phyloP scores from a whole-genome alignment of 495 filamentous ascomycete species.

The Daldinia childiae region DNA sequence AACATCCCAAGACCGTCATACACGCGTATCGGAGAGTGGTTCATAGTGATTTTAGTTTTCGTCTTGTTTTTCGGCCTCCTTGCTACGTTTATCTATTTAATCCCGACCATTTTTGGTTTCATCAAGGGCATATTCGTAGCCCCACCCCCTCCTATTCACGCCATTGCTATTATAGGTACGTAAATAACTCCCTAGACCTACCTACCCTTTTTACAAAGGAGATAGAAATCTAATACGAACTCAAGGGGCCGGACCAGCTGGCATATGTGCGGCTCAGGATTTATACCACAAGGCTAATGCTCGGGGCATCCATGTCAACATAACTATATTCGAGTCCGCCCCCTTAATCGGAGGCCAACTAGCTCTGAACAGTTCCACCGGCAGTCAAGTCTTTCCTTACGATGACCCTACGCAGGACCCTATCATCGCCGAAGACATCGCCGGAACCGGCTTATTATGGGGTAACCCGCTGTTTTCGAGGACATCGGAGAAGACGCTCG shows the following conservation, averaged over 20 bases:
- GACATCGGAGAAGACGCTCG: slow-evolving; percentile 27
- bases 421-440: slow-evolving; percentile 43
- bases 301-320: slow-evolving; percentile 27
- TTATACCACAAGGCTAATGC: slow-evolving; percentile 10
- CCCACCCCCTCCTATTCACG: slow-evolving; percentile 27
- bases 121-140: not conserved
- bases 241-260: slow-evolving; percentile 43
- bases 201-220: not conserved
- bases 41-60: not conserved
- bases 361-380: slow-evolving; percentile 30
- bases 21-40: not conserved
- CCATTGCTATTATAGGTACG: slow-evolving; percentile 42
- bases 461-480: slow-evolving; percentile 40
- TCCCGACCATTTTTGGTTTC: not conserved
- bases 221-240: slow-evolving; percentile 11
- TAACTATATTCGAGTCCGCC: slow-evolving; percentile 42
- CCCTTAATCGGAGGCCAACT: slow-evolving; percentile 41
- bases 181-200: slow-evolving; percentile 1
- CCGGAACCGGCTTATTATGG: slow-evolving; percentile 39
- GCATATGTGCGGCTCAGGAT: slow-evolving; percentile 43
- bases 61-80: not conserved
- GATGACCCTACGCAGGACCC: slow-evolving; percentile 33
- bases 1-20: not conserved
- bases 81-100: not conserved
- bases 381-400: slow-evolving; percentile 30